Conservation (phyloP, 192 early-diverging fungal genomes). For the Geranomyces variabilis region DNA sequence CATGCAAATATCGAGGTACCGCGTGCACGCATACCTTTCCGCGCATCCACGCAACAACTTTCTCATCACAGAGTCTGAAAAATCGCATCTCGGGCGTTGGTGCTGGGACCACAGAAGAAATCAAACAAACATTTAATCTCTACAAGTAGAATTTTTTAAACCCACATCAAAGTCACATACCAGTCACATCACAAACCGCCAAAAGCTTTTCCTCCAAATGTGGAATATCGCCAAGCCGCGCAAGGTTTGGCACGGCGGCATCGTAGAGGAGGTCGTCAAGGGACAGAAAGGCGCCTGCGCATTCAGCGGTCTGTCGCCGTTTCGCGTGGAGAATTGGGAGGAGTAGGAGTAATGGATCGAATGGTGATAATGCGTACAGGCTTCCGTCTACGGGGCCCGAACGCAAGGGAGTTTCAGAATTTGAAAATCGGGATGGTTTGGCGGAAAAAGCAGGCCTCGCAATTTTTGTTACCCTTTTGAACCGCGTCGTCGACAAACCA, state of each 20-base stretch:
- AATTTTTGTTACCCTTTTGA: constrained; percentile 20
- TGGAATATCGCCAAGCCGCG: background rate
- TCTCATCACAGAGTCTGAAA: constrained; percentile 29
- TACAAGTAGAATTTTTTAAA: too few species aligned
- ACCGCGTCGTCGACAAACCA: constrained; percentile 33
- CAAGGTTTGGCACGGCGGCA: background rate
- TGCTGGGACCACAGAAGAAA: too few species aligned
- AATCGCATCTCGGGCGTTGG: constrained; percentile 19
- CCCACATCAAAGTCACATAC: too few species aligned
- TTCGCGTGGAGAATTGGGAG: constrained; percentile 21
- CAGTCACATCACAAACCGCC: too few species aligned
- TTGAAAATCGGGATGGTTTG: constrained; percentile 6
- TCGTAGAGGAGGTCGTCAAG: constrained; percentile 34
- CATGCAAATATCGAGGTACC: background rate
- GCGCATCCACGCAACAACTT: constrained; percentile 27
- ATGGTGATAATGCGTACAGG: constrained; percentile 16
- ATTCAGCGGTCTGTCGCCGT: constrained; percentile 20
- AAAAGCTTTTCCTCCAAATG: background rate
- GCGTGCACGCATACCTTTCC: constrained; percentile 24
- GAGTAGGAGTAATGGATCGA: constrained; percentile 33
- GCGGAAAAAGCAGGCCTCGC: too few species aligned
- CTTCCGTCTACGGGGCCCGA: constrained; percentile 33
- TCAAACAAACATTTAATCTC: too few species aligned
- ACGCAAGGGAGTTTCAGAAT: background rate
- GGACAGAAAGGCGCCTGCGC: constrained; percentile 15